Evolutionary conservation across 2,329 filamentous ascomycete species (phyloP), one percentile per base, ranked within the genome.

Genomic region (Ophiocordyceps camponoti-floridani): DNA sequence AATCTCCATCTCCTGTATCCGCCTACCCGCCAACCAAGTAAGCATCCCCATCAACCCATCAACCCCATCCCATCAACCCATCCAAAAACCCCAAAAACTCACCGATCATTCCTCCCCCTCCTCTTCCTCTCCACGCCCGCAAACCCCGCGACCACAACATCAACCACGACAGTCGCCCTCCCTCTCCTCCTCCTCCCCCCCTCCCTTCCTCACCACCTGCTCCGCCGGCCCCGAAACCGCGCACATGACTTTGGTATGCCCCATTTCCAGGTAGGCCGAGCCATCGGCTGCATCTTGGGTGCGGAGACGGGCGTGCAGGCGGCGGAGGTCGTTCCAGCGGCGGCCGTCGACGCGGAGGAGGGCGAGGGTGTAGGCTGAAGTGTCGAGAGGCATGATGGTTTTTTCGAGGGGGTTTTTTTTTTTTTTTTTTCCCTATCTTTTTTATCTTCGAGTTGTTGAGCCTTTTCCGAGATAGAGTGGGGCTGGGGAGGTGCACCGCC

Each of bases 211-310:
- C n/a, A 16, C 13, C 35, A 19, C 43, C 48, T 11, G 19, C 63
- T 98, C 91, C 35, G 75, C 77, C 0, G 91, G 91, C 0, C 91
- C 91, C 2, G 80, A 78, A 42, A 98, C 80, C 23, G 88, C 86
- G 64, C 89, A 95, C 64, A 96, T 84, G 53, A 98, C 82, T 59
- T 94, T 91, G 19, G 91, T 98, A 65, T 96, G 94, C 54, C 91
- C 91, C 81, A 94, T 94, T 60, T 94, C 86, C 47, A 96, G 77
- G 63, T 94, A 94, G 49, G 82, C 85, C 41, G 84, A 94, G 33
- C 91, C 91, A 54, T 96, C 91, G 45, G 88, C 87, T 43, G 88
- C 82, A 48, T 88, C 82, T 63, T 95, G 91, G 1, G 87, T 95
- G 49, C 82, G 84, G 58, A 98, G 87, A 63, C 93, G 84, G 42